A percentile compares a stretch with the other conserved stretches of the same genome.
These are phyloP conservation scores for Tolypocladium amazonense DNA, from an alignment of 2,329 filamentous ascomycete genomes.

Conservation along the genomic window DNA sequence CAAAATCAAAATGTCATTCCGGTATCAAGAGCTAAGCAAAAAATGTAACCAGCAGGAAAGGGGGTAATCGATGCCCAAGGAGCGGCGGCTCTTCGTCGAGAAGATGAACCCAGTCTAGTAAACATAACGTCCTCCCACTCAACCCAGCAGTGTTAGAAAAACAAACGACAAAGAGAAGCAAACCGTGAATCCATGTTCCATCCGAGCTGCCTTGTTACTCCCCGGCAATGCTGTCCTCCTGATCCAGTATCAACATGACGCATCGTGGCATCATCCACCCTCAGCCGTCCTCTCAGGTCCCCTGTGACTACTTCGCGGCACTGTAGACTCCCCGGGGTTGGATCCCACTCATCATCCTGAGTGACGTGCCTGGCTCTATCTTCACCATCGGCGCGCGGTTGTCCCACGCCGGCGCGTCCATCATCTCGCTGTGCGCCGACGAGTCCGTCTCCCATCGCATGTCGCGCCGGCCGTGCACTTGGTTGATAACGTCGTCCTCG, in stretches of 20 bases:
- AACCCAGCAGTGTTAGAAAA: slow-evolving; percentile 6
- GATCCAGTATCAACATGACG: not conserved
- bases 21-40: not conserved
- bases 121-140: slow-evolving; percentile 3
- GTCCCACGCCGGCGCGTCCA: slow-evolving; percentile 18
- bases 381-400: slow-evolving; percentile 15
- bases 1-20: not conserved
- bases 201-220: not conserved
- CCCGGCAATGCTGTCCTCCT: not conserved
- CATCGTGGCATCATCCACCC: not conserved
- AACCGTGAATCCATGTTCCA: not conserved
- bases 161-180: not conserved
- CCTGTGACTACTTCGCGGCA: not conserved
- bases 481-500: slow-evolving; percentile 24
- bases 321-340: not conserved
- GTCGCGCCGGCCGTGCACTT: slow-evolving; percentile 15
- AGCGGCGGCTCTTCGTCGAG: slow-evolving; percentile 19
- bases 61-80: slow-evolving; percentile 6
- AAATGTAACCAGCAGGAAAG: not conserved
- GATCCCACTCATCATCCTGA: not conserved
- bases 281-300: not conserved
- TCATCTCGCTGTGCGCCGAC: slow-evolving; percentile 13
- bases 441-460: slow-evolving; percentile 15
- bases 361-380: slow-evolving; percentile 10
- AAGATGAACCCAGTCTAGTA: slow-evolving; percentile 21